Percentiles rank a stretch among this genome's conserved stretches.
Conservation (phyloP, 75 land plant genomes). For the Pseudotsuga menziesii region DNA sequence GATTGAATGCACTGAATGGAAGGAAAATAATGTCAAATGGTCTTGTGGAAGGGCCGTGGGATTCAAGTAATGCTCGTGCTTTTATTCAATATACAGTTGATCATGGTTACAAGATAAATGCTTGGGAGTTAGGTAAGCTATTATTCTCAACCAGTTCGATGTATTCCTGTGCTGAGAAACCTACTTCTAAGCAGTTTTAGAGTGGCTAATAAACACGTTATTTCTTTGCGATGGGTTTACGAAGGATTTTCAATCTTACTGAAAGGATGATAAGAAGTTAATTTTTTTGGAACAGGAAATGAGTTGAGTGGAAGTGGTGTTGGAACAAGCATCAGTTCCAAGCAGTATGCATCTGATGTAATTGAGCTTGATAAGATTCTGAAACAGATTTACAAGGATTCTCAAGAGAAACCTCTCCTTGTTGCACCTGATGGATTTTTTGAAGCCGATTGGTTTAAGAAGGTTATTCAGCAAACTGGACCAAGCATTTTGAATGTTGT, state of each 20-base stretch:
- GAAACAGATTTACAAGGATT: slow-evolving; percentile 46
- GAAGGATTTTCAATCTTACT: too few relatives aligned
- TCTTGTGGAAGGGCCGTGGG: slow-evolving; percentile 22
- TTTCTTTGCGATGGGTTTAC: too few relatives aligned
- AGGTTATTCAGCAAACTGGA: slow-evolving; percentile 67
- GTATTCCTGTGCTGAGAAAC: too few relatives aligned
- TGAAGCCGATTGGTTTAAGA: slow-evolving; percentile 44
- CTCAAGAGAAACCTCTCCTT: slow-evolving; percentile 41
- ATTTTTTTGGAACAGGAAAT: slow-evolving; percentile 31
- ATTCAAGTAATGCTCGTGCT: slow-evolving; percentile 35
- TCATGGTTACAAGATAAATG: slow-evolving; percentile 50
- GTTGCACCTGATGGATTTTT: slow-evolving; percentile 91
- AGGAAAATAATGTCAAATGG: slow-evolving; percentile 10
- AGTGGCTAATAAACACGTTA: too few relatives aligned
- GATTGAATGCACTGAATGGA: slow-evolving; percentile 41
- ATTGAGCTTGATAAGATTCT: slow-evolving; percentile 26
- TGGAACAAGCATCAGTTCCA: slow-evolving; percentile 56
- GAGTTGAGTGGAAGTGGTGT: slow-evolving; percentile 77
- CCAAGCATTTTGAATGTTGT: slow-evolving; percentile 50
- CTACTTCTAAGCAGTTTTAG: too few relatives aligned
- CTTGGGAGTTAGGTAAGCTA: slow-evolving; percentile 89
- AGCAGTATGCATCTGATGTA: slow-evolving; percentile 48
- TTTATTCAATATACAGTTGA: slow-evolving; percentile 39
- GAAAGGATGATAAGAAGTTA: too few relatives aligned
- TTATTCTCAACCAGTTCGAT: too few relatives aligned